Evolutionary conservation across 306 rosid genomes (phyloP).

Genomic region (Glycine latifolia): DNA sequence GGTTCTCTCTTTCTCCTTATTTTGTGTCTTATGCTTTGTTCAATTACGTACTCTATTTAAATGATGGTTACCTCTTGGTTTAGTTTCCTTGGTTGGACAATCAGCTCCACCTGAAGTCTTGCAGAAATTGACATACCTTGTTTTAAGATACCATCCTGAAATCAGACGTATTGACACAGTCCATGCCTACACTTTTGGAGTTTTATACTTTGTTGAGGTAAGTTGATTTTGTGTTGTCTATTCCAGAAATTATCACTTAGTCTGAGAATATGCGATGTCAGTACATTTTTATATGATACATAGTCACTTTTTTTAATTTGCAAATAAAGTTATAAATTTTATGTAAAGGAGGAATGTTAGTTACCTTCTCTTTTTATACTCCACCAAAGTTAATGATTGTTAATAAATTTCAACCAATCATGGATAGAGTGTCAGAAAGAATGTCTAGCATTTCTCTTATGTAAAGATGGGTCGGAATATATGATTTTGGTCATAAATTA

Average conservation of each 20-base stretch:
- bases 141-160: conserved; percentile 59
- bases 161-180: conserved; percentile 73
- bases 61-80: conserved; percentile 9
- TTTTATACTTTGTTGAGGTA: conserved; percentile 77
- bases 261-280: no score
- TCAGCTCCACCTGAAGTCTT: conserved; percentile 68
- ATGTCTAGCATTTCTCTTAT: no score
- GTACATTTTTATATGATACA: no score
- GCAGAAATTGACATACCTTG: conserved; percentile 53
- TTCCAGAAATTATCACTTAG: no score
- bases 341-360: no score
- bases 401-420: no score
- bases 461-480: no score
- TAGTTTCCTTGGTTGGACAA: conserved; percentile 69
- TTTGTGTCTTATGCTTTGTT: not conserved
- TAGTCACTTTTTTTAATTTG: not conserved
- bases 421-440: no score
- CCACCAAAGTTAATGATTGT: no score
- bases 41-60: not conserved
- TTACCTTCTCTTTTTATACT: no score
- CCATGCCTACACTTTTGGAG: conserved; percentile 78
- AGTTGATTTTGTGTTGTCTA: not conserved
- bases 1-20: not conserved
- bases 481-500: no score
- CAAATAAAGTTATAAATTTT: no score